A percentile compares a stretch with the other conserved stretches of the same genome.
Conservation (phyloP, 2,329 filamentous ascomycete genomes). For the Aspergillus ochraceus region DNA sequence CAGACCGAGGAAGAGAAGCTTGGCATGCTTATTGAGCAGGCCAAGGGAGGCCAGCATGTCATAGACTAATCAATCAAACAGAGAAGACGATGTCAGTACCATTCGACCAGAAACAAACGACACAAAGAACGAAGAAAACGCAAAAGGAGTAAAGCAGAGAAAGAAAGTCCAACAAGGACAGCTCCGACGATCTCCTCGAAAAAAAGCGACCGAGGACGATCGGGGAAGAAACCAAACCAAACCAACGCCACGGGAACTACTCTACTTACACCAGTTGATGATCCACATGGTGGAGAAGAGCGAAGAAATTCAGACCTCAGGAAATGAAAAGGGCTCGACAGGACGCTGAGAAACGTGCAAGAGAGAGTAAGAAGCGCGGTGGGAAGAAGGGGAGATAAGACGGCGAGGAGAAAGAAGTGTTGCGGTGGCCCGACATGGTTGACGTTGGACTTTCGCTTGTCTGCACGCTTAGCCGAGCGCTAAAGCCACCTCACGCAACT, state of each 20-base stretch:
- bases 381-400: constrained; percentile 20
- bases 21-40: constrained; percentile 92
- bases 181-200: constrained; percentile 5
- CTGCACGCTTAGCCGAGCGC: constrained; percentile 20
- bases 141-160: neutral
- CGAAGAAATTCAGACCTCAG: constrained; percentile 9
- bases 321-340: neutral
- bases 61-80: constrained; percentile 63
- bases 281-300: constrained; percentile 70
- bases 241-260: constrained; percentile 25
- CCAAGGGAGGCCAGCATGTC: constrained; percentile 85
- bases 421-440: constrained; percentile 19
- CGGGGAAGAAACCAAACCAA: constrained; percentile 10
- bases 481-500: constrained; percentile 13
- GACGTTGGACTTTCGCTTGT: constrained; percentile 26
- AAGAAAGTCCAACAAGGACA: neutral
- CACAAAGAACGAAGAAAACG: neutral
- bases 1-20: constrained; percentile 88
- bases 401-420: constrained; percentile 32
- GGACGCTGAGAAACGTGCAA: constrained; percentile 16
- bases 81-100: constrained; percentile 2
- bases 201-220: neutral
- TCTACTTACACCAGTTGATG: constrained; percentile 86
- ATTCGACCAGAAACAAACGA: neutral
- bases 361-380: constrained; percentile 14